A percentile compares a stretch with the other conserved stretches of the same genome.
phyloP scores from a whole-genome alignment of 2,329 filamentous ascomycete genomes.

The Pyrenochaeta sp. region DNA sequence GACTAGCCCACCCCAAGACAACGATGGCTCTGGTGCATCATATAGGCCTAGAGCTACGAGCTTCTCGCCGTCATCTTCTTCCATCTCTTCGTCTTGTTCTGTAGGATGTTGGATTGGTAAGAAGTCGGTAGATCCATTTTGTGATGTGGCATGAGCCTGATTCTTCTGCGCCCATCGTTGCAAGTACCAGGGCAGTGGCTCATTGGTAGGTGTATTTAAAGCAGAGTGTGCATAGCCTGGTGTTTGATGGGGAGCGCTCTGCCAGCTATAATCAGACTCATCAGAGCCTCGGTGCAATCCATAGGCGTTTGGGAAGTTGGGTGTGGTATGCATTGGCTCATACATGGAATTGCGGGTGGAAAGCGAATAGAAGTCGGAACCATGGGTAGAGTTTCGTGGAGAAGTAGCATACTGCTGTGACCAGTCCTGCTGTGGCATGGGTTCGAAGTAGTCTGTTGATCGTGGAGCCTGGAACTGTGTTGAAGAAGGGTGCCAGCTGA shows the following conservation, averaged over 20 bases:
- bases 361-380: constrained; percentile 46
- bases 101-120: constrained; percentile 60
- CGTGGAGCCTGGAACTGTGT: constrained; percentile 49
- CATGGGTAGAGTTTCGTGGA: constrained; percentile 36
- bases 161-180: constrained; percentile 49
- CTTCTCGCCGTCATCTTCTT: constrained; percentile 71
- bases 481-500: constrained; percentile 79
- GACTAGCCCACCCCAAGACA: constrained; percentile 60
- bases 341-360: constrained; percentile 46
- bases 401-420: constrained; percentile 29
- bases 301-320: constrained; percentile 20
- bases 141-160: constrained; percentile 32
- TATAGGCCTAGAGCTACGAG: constrained; percentile 86
- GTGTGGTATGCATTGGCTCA: constrained; percentile 26
- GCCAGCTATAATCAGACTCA: constrained; percentile 41
- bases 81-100: constrained; percentile 59
- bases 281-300: constrained; percentile 31
- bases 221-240: constrained; percentile 36
- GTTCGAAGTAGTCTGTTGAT: constrained; percentile 33
- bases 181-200: constrained; percentile 47
- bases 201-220: constrained; percentile 41
- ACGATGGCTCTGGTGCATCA: constrained; percentile 72
- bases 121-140: constrained; percentile 54
- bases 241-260: constrained; percentile 30
- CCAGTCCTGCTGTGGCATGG: constrained; percentile 39